Evolutionary conservation across 345 rosid species (phyloP), one percentile per base, ranked within the genome.

Genomic region (Gossypium australe): DNA sequence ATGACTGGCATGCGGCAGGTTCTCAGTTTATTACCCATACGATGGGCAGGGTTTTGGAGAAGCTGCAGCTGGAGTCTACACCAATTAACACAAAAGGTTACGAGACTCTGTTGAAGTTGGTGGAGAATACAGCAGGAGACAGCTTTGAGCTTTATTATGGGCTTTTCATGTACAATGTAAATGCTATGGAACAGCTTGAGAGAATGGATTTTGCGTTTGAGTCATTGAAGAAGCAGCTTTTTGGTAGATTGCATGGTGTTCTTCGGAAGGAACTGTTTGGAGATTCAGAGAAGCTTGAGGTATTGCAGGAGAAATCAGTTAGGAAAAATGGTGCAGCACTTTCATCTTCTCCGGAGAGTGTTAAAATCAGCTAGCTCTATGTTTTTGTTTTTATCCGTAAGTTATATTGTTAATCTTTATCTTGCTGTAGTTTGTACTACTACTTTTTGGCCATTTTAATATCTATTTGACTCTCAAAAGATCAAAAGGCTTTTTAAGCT

Each of bases 21-120:
- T 87, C 95, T 0, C 98, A 94, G 83, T 94, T 94, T 68, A 86
- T 92, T 59, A 89, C 97, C 4, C 97, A 94, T 75, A 92, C 95
- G 2, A 77, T 86, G 74, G 96, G 97, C 72, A 86, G 96, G 79
- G 78, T 87, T 74, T 75, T 92, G 71, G 96, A 92, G 82, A 90
- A 84, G 88, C 78, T 91, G 77, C 71, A 67, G 11, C 71, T 90
- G 84, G 88, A 84, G 58, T 68, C 95, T 7, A 87, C 94, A 9
- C 94, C 90, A 7, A 75, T 89, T 17, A 82, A 89, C 82, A 90
- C 92, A 4, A 92, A 80, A 75, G 98, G 92, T 17, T 92, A 90
- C 10, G 91, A 89, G 77, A 90, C 91, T 38, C 80, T 94, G 88
- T 82, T 92, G 67, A 86, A 87, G 62, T 73, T 91, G 86, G 94